Evolutionary conservation across 140 eudicot genomes (phyloP).

Genomic region (Senecio squalidus): DNA sequence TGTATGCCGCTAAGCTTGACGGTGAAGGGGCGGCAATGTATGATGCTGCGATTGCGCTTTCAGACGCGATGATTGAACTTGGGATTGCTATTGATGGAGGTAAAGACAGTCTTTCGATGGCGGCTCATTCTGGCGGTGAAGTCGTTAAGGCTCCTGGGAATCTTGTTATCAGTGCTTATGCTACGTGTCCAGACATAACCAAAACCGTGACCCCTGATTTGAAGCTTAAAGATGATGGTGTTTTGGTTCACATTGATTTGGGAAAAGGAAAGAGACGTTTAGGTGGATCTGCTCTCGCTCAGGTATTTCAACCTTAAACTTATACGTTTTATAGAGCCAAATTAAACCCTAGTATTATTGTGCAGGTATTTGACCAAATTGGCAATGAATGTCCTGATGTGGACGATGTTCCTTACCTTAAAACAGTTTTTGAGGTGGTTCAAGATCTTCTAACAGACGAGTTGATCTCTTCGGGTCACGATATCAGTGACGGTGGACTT

Average conservation of each 20-base stretch:
- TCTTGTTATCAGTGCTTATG: slow-evolving; percentile 85
- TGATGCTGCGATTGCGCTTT: slow-evolving; percentile 85
- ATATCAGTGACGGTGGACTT: slow-evolving; percentile 89
- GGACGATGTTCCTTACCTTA: slow-evolving; percentile 75
- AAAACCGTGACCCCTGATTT: slow-evolving; percentile 91
- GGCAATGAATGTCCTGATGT: slow-evolving; percentile 88
- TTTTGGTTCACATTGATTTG: slow-evolving; percentile 75
- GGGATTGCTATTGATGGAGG: slow-evolving; percentile 98
- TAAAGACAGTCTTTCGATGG: slow-evolving; percentile 94
- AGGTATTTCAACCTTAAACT: no score
- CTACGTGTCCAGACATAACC: slow-evolving; percentile 87
- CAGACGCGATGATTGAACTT: slow-evolving; percentile 84
- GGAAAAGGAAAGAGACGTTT: slow-evolving; percentile 77
- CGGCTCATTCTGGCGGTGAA: slow-evolving; percentile 72
- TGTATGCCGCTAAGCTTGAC: slow-evolving; percentile 96
- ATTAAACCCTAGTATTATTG: not conserved
- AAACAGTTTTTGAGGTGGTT: slow-evolving; percentile 66
- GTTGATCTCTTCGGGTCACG: slow-evolving; percentile 87
- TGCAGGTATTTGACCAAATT: slow-evolving; percentile 81
- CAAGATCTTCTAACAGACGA: slow-evolving; percentile 69
- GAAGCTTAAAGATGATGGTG: slow-evolving; percentile 77
- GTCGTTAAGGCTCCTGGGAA: slow-evolving; percentile 98
- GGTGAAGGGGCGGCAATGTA: slow-evolving; percentile 99
- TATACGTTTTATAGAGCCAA: not conserved
- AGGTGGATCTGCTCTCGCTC: slow-evolving; percentile 98